Evolutionary conservation across 768 basidiomycete species (phyloP).

Genomic region (Pluteus cervinus): DNA sequence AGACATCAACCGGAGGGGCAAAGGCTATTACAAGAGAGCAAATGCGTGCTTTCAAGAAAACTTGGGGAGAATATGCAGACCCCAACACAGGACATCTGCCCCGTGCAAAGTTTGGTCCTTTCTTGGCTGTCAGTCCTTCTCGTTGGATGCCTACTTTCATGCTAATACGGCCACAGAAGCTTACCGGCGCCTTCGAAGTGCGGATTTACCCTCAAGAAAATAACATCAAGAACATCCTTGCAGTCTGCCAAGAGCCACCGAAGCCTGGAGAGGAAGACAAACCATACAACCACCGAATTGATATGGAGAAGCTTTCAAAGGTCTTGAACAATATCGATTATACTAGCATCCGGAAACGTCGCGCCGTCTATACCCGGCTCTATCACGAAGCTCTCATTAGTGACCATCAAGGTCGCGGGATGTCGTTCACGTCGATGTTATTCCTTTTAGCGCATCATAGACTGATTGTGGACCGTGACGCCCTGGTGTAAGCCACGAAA

Average conservation of each 20-base stretch:
- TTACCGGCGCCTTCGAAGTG: slow-evolving; percentile 85
- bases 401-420: slow-evolving; percentile 67
- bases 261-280: slow-evolving; percentile 26
- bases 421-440: slow-evolving; percentile 90
- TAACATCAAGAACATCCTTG: slow-evolving; percentile 54
- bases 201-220: slow-evolving; percentile 74
- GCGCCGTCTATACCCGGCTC: slow-evolving; percentile 65
- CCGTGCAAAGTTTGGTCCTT: slow-evolving; percentile 62
- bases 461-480: slow-evolving; percentile 83
- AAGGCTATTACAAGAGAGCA: slow-evolving; percentile 82
- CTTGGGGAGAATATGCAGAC: slow-evolving; percentile 84
- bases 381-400: slow-evolving; percentile 84
- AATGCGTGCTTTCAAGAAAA: slow-evolving; percentile 92
- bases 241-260: slow-evolving; percentile 35
- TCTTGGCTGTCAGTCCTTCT: slow-evolving; percentile 67
- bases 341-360: slow-evolving; percentile 52
- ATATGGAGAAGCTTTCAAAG: slow-evolving; percentile 54
- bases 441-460: slow-evolving; percentile 86
- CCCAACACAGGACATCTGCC: slow-evolving; percentile 75
- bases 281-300: slow-evolving; percentile 41
- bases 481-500: slow-evolving; percentile 80
- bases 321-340: slow-evolving; percentile 64
- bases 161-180: slow-evolving; percentile 41
- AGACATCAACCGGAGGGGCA: slow-evolving; percentile 74
- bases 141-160: neutral